Conservation (phyloP, 192 early-diverging fungal genomes). For the Rhizoclosmatium globosum region DNA sequence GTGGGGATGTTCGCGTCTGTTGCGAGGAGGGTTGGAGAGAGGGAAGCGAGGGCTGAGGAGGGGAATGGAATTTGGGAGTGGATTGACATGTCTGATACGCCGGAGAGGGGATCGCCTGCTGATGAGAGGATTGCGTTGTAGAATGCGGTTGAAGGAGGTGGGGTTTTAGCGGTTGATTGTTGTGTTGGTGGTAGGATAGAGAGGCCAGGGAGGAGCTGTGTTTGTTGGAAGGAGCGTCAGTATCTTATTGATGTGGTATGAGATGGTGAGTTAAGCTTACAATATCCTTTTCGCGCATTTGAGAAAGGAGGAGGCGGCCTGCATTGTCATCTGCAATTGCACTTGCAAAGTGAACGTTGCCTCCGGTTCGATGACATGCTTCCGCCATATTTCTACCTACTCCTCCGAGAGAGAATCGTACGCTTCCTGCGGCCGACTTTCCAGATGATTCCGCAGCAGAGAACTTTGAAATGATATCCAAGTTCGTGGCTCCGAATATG, state of each 20-base stretch:
- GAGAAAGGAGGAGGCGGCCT: conserved; percentile 61
- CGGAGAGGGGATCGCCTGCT: conserved; percentile 77
- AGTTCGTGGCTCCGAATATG: conserved; percentile 85
- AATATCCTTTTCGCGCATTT: conserved; percentile 67
- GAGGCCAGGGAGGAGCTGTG: conserved; percentile 8
- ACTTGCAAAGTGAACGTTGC: conserved; percentile 68
- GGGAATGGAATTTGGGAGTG: conserved; percentile 63
- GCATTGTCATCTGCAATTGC: conserved; percentile 77
- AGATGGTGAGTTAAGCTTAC: conserved; percentile 21
- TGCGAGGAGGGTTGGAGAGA: conserved; percentile 50
- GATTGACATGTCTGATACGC: conserved; percentile 94
- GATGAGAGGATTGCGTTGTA: conserved; percentile 82
- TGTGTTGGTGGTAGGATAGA: background rate
- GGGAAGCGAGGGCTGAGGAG: conserved; percentile 30
- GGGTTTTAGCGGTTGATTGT: background rate
- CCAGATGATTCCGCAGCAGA: background rate
- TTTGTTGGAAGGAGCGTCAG: conserved; percentile 28
- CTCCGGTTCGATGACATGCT: conserved; percentile 67
- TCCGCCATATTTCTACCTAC: conserved; percentile 95
- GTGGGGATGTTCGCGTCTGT: conserved; percentile 29
- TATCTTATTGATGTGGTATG: background rate
- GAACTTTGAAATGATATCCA: conserved; percentile 80
- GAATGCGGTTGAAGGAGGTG: conserved; percentile 63
- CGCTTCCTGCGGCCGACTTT: conserved; percentile 58
- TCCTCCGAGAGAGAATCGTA: conserved; percentile 77